Evolutionary conservation across 2,329 filamentous ascomycete species (phyloP), one percentile per base, ranked within the genome.

Genomic region (Ascocoryne sarcoides): DNA sequence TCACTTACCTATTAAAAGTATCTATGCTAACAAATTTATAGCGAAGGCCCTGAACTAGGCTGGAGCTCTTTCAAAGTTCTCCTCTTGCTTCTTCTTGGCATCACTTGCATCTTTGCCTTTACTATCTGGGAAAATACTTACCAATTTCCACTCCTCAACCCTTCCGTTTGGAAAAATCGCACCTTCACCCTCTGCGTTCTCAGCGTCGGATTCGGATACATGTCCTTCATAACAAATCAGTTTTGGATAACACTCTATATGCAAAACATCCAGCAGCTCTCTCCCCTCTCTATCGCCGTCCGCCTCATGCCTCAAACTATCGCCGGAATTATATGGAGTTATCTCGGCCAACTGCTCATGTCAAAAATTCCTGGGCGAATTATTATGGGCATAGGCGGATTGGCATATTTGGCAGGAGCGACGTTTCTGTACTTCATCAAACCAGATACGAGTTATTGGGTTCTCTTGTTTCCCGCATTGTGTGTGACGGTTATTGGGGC

Each of bases 241-340:
- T 83, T 84, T 58, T 82, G 76, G 72, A 61, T 80, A 2, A 68
- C 78, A 0, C 69, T 82, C 5, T 82, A 75, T 57, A 73, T 84
- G 62, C 79, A 84, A 57, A 62, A 74, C 26, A 59, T 79, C 23
- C 63, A 69, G 32, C 39, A 60, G 7, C 64, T 73, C 42, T 67
- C 68, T 1, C 68, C 80, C 0, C 63, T 84, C 2, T 19, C 37
- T 7, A 53, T 53, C 26, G 79, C 79, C 0, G 69, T 80, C 3
- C 73, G 75, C 43, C 62, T 85, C 34, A 66, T 85, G 2, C 81
- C 81, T 0, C 78, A 81, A 66, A 75, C 75, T 1, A 65, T 83
- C 33, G 69, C 70, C 15, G 79, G 79, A 0, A 62, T 84, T 2
- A 42, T 75, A 1, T 78, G 78, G 57, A 84, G 83, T 49, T 53